Conservation (phyloP, 1,139 yeast genomes). For the Nakaseomyces kungkrabaensis region DNA sequence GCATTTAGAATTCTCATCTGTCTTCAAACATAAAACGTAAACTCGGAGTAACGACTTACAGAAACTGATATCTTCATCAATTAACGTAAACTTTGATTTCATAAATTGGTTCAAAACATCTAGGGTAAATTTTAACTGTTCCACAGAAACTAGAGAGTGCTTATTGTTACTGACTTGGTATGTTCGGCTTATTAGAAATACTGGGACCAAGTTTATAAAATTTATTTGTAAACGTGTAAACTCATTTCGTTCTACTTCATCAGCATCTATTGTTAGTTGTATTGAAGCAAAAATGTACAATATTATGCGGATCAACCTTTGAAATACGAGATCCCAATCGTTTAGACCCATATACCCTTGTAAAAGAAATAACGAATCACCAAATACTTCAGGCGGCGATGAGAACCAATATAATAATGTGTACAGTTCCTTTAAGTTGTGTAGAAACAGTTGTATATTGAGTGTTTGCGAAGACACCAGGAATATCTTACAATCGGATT, state of each 20-base stretch:
- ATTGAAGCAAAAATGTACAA: conserved; percentile 19
- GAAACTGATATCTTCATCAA: conserved; percentile 8
- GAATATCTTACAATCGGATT: not conserved
- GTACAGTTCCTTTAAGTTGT: conserved; percentile 11
- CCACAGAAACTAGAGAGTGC: conserved; percentile 8
- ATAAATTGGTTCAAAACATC: conserved; percentile 12
- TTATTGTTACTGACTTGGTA: conserved; percentile 1
- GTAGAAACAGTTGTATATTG: conserved; percentile 9
- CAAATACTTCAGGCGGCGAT: conserved; percentile 10
- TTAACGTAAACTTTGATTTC: conserved; percentile 6
- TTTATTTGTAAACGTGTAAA: conserved; percentile 10
- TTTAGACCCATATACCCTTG: conserved; percentile 15
- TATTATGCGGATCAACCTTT: conserved; percentile 19
- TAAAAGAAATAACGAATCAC: conserved; percentile 11
- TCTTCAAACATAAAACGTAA: conserved; percentile 12
- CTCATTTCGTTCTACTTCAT: not conserved
- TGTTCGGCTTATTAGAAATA: conserved; percentile 8
- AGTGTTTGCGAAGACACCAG: conserved; percentile 4
- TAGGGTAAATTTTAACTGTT: conserved; percentile 15
- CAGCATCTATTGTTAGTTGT: conserved; percentile 3
- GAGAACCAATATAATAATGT: conserved; percentile 21
- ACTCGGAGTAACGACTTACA: conserved; percentile 20
- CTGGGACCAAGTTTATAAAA: conserved; percentile 13
- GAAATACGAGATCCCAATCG: conserved; percentile 21
- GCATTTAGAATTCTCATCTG: conserved; percentile 1